Evolutionary conservation across 768 basidiomycete species (phyloP), one percentile per base, ranked within the genome.

Genomic region (Lactifluus subvellereus): DNA sequence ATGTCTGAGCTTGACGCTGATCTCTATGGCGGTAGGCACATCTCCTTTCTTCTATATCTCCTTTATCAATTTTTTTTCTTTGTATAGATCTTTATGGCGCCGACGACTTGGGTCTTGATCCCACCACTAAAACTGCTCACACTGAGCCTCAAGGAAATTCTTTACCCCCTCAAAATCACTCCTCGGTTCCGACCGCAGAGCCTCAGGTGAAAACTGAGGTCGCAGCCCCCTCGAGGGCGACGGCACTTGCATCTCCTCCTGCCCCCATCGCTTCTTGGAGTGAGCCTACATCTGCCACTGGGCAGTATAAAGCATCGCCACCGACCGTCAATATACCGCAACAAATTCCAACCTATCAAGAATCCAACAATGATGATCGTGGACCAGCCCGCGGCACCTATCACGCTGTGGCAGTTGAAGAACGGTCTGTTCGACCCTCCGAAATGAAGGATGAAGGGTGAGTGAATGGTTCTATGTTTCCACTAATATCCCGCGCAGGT

Each of bases 391-490:
- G 63, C 22, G 76, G 71, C 20, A 80, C 77, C 65, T 78, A 68
- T 43, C 54, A 62, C 20, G n/a, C 43, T 52, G 33, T 59, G 6
- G 20, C 77, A 27, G 73, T 76, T 57, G 77, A 80, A 51, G 83
- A 87, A 71, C 81, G 88, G 54, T 82, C 81, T 57, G 76, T 92
- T 35, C 81, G 89, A 32, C 89, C 89, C 22, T 87, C 86, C 11
- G 93, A 95, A 74, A 93, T 92, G 91, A 92, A 92, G 74, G 94
- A 96, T 69, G 94, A 94, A 89, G 94, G 94, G 94, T 96, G 83
- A 91, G 93, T 66, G 7, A 9, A 16, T 49, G 47, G 57, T 40
- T 52, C 58, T 57, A 55, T 43, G 13, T 35, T 45, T 43, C 22
- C 38, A 54, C 66, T 77, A 75, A 76, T 53, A 18, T 51, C 43